Evolutionary conservation across 106 monocot genomes (phyloP).

Genomic region (Dioscorea alata): DNA sequence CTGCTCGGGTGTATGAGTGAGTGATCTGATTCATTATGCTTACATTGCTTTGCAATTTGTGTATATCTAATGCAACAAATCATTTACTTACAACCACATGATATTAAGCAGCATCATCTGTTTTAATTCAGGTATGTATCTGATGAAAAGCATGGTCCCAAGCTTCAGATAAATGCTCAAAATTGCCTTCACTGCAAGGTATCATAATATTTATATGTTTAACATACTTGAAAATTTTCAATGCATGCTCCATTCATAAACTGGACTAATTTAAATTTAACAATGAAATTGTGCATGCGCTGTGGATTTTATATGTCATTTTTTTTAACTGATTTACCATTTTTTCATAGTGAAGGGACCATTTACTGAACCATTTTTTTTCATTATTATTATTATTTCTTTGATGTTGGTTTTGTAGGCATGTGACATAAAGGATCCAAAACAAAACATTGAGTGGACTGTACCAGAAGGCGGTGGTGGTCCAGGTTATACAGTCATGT

Average conservation of each 20-base stretch:
- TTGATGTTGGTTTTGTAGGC: conserved; percentile 35
- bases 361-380: no score
- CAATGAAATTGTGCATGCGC: no score
- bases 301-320: no score
- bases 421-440: conserved; percentile 96
- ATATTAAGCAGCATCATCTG: no score
- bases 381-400: background rate
- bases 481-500: conserved; percentile 87
- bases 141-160: conserved; percentile 60
- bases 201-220: background rate
- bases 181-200: conserved; percentile 99
- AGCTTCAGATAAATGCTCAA: conserved; percentile 98
- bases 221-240: no score
- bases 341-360: no score
- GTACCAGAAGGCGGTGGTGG: conserved; percentile 97
- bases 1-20: conserved; percentile 98
- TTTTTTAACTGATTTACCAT: no score
- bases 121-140: conserved; percentile 54
- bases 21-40: background rate
- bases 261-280: no score
- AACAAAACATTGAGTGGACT: conserved; percentile 93
- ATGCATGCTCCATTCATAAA: no score
- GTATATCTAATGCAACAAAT: background rate
- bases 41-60: background rate
- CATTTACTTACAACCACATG: background rate